Evolutionary conservation across 352 stramenopile genomes (phyloP).

Genomic region (Globisporangium echinulatum): DNA sequence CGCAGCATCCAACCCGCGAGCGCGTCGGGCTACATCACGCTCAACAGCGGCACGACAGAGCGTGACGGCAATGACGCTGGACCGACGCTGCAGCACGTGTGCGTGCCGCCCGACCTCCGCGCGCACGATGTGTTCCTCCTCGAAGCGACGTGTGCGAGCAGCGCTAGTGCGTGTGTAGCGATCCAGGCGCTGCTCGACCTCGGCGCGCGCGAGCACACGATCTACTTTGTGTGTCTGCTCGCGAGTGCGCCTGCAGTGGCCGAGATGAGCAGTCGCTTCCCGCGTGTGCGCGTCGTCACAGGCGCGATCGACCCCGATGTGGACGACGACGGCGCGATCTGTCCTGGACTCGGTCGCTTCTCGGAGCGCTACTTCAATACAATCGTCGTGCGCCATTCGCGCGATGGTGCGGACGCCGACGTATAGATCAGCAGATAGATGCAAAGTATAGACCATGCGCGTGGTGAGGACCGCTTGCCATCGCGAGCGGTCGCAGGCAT

Average conservation of each 20-base stretch:
- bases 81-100: conserved; percentile 12
- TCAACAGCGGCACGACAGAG: conserved; percentile 7
- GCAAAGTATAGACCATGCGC: too few relatives aligned
- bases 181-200: conserved; percentile 31
- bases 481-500: too few relatives aligned
- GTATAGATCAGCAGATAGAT: too few relatives aligned
- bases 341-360: too few relatives aligned
- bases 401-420: too few relatives aligned
- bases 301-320: conserved; percentile 12
- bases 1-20: conserved; percentile 19
- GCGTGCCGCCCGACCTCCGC: conserved; percentile 15
- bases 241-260: conserved; percentile 19
- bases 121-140: conserved; percentile 25
- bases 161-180: conserved; percentile 10
- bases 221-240: conserved; percentile 30
- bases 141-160: conserved; percentile 20
- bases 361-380: too few relatives aligned
- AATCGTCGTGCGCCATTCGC: too few relatives aligned
- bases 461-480: too few relatives aligned
- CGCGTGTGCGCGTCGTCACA: conserved; percentile 17
- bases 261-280: conserved; percentile 20
- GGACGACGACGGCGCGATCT: too few relatives aligned
- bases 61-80: not conserved
- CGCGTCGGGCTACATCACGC: conserved; percentile 20
- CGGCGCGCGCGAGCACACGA: conserved; percentile 17